phyloP scores from a whole-genome alignment of 352 stramenopile species.

The Globisporangium barbulae region DNA sequence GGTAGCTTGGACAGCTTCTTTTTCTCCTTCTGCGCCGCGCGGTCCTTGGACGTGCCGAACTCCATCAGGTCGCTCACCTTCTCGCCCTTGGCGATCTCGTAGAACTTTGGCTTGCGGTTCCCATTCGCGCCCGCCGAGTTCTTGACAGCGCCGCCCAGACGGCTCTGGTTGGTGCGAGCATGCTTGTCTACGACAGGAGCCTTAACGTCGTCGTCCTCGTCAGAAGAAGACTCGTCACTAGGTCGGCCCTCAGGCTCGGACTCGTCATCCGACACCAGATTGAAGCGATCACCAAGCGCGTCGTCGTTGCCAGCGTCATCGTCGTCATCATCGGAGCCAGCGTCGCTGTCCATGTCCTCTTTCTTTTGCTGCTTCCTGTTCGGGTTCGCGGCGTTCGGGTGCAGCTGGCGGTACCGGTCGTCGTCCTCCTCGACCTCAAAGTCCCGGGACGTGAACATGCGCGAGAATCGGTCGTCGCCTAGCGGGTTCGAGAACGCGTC shows the following conservation, averaged over 20 bases:
- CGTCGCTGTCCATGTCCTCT: conserved; percentile 93
- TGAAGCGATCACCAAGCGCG: conserved; percentile 57
- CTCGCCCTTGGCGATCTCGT: conserved; percentile 82
- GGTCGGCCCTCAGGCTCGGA: conserved; percentile 51
- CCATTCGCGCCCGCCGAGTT: conserved; percentile 7
- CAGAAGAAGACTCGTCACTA: conserved; percentile 65
- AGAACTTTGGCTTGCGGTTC: conserved; percentile 75
- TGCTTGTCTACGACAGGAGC: conserved; percentile 13
- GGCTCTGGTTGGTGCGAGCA: conserved; percentile 4
- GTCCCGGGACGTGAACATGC: conserved; percentile 96
- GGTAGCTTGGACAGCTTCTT: conserved; percentile 77
- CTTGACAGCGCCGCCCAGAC: neutral
- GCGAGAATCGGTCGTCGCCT: conserved; percentile 96
- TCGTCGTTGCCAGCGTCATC: conserved; percentile 45
- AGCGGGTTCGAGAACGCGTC: conserved; percentile 76
- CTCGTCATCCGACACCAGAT: conserved; percentile 60
- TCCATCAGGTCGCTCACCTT: conserved; percentile 78
- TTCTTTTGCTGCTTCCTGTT: conserved; percentile 70
- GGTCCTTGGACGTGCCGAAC: conserved; percentile 68
- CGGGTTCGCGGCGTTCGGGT: conserved; percentile 88
- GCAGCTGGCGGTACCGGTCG: conserved; percentile 94
- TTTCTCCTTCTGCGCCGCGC: conserved; percentile 67
- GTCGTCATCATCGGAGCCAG: conserved; percentile 57
- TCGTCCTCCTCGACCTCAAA: conserved; percentile 98
- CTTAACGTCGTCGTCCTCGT: conserved; percentile 46